These are phyloP conservation scores for Globisporangium nagaii DNA, from an alignment of 352 stramenopile species.

Conservation along the genomic window DNA sequence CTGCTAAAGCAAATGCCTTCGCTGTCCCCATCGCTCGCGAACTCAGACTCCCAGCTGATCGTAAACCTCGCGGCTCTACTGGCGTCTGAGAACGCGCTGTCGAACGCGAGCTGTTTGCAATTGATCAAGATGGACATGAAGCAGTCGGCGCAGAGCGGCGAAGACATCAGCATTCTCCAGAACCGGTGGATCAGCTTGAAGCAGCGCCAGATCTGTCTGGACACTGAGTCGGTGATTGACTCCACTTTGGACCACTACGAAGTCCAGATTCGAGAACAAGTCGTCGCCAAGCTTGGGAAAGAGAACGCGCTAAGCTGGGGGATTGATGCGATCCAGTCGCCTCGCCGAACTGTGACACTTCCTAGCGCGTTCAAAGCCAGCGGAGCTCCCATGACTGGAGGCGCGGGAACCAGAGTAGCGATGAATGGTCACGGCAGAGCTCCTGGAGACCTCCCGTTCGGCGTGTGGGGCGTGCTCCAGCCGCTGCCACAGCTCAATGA, in stretches of 20 bases:
- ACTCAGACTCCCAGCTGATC: conserved; percentile 57
- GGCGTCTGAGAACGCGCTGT: conserved; percentile 44
- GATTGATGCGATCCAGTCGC: conserved; percentile 78
- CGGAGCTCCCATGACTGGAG: not conserved
- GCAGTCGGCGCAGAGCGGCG: conserved; percentile 13
- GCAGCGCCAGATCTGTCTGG: conserved; percentile 62
- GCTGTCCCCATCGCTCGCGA: conserved; percentile 29
- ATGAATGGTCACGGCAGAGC: not conserved
- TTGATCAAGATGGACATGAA: conserved; percentile 16
- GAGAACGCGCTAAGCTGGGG: conserved; percentile 82
- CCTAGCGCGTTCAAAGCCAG: conserved; percentile 3
- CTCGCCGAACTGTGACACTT: conserved; percentile 29
- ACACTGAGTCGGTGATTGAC: conserved; percentile 68
- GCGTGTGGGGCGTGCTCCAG: conserved; percentile 66
- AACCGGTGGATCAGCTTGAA: conserved; percentile 67
- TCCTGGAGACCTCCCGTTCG: conserved; percentile 42
- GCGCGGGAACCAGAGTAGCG: not conserved
- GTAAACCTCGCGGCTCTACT: conserved; percentile 52
- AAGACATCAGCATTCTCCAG: conserved; percentile 34
- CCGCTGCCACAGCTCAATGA: conserved; percentile 72
- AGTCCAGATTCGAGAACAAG: conserved; percentile 43
- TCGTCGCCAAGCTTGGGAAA: conserved; percentile 60
- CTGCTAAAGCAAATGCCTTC: conserved; percentile 68
- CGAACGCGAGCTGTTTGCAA: conserved; percentile 10
- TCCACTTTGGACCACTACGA: conserved; percentile 65